Conservation (phyloP, 1,284 basidiomycete species). For the Pascua guehoae region DNA sequence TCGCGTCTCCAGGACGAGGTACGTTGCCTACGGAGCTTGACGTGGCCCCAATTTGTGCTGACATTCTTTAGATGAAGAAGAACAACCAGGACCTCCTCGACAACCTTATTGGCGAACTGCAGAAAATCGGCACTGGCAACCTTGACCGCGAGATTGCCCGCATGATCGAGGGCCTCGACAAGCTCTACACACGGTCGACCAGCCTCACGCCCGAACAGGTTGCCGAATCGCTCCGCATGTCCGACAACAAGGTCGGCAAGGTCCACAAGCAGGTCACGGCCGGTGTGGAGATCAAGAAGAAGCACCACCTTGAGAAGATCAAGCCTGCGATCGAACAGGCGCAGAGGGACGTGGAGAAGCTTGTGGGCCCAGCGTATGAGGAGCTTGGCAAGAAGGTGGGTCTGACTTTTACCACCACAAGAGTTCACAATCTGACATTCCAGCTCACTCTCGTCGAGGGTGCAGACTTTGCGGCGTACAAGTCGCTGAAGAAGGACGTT, state of each 20-base stretch:
- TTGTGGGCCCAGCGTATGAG: conserved; percentile 30
- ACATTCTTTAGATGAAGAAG: conserved; percentile 7
- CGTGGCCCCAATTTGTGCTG: not conserved
- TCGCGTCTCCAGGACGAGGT: conserved; percentile 32
- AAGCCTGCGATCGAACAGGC: conserved; percentile 23
- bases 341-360: conserved; percentile 24
- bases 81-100: conserved; percentile 14
- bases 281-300: conserved; percentile 23
- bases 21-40: no score
- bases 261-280: conserved; percentile 20
- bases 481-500: conserved; percentile 31
- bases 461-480: conserved; percentile 40
- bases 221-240: conserved; percentile 27
- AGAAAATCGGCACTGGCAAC: conserved; percentile 20
- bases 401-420: not conserved
- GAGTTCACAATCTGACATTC: not conserved
- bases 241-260: conserved; percentile 23
- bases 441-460: conserved; percentile 2
- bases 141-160: conserved; percentile 39
- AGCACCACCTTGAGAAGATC: conserved; percentile 17
- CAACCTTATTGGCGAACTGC: conserved; percentile 23
- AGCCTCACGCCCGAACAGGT: conserved; percentile 36
- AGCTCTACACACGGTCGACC: conserved; percentile 38
- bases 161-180: conserved; percentile 40
- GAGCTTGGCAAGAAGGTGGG: conserved; percentile 34